Evolutionary conservation across 106 monocot species (phyloP), one percentile per base, ranked within the genome.

Genomic region (Posidonia australis): DNA sequence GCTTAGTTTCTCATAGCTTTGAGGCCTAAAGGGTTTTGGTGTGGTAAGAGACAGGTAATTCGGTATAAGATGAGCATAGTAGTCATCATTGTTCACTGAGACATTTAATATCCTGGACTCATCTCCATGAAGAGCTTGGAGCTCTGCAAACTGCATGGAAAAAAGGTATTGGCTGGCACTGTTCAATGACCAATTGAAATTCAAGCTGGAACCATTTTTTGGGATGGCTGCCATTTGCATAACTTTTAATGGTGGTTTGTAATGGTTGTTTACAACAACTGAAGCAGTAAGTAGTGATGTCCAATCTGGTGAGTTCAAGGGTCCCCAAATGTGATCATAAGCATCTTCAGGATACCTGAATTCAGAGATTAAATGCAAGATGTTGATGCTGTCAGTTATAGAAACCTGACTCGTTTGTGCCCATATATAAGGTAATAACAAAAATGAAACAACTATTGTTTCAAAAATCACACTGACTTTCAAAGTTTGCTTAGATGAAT

Each of bases 101-200:
- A 80, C 30, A 59, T 80, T 52, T 46, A 76, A 76, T 66, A 45
- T 29, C 4, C 79, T 60, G 17, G 10, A 32, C 16, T 17, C 21
- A 24, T 58, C 54, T 9, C 18, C 21, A 16, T 21, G 20, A 18
- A 70, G 32, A 6, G 10, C 0, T n/a, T 41, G 28, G 24, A 80
- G 12, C 72, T 80, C 80, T 1, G 62, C 41, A 47, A 80, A 76
- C 54, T 72, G 62, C 32, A 77, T 16, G 16, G 27, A 25, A 27
- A 21, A 4, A 30, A 25, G n/a, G 48, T 41, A 61, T 31, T 61
- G 2, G 2, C 17, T 18, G 23, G 14, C 0, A 16, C 31, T 18
- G 44, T 19, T 16, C 18, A 18, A 12, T 12, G 57, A 23, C 51
- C 10, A 58, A 18, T 13, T 14, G 32, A 60, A 27, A 0, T 46